phyloP scores from a whole-genome alignment of 306 rosid genomes.

The Adenanthera pavonina region DNA sequence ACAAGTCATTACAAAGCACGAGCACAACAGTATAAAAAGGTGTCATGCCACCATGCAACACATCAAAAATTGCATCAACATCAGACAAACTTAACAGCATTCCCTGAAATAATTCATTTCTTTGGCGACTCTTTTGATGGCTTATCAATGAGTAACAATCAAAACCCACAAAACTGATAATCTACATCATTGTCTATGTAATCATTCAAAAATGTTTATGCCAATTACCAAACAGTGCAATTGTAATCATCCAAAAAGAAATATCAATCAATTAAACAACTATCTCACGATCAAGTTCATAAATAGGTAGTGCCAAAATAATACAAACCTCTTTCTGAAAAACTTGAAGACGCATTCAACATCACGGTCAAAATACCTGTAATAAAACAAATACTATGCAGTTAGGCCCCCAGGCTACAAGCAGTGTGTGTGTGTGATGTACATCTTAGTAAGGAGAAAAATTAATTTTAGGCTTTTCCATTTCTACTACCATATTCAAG shows the following conservation, averaged over 20 bases:
- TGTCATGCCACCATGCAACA: not conserved
- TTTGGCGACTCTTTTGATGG: not conserved
- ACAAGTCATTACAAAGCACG: not conserved
- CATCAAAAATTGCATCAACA: not conserved
- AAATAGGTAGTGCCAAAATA: constrained; percentile 6
- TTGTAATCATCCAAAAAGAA: not conserved
- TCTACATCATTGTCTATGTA: not conserved
- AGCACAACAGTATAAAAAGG: not conserved
- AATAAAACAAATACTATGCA: constrained; percentile 37
- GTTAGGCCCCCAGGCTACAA: constrained; percentile 24
- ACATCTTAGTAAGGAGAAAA: constrained; percentile 21
- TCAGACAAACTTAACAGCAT: not conserved
- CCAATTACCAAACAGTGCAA: not conserved
- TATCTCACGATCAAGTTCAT: constrained; percentile 17
- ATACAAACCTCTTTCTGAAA: constrained; percentile 81
- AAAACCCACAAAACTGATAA: not conserved
- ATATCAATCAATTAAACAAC: constrained; percentile 12
- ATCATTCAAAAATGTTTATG: not conserved
- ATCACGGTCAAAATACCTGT: constrained; percentile 98
- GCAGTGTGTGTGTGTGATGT: constrained; percentile 2
- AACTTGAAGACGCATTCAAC: constrained; percentile 89
- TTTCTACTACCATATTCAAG: not conserved
- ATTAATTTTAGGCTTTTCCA: constrained; percentile 13
- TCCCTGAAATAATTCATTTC: not conserved
- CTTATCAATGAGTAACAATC: not conserved